phyloP scores from a whole-genome alignment of 2,329 filamentous ascomycete species.

The Penicillium corylophilum region DNA sequence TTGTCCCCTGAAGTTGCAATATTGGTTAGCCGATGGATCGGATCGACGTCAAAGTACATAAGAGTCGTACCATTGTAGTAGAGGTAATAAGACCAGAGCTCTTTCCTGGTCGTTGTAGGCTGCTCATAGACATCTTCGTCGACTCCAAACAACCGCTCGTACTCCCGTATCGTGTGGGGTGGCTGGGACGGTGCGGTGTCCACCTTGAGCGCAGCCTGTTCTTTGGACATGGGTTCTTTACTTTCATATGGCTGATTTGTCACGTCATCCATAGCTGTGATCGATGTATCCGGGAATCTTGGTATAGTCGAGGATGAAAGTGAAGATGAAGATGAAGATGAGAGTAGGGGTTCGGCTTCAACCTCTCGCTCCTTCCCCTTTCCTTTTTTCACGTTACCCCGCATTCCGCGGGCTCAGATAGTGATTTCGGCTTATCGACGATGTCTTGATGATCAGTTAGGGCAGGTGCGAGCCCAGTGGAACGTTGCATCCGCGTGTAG shows the following conservation, averaged over 20 bases:
- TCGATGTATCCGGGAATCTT: neutral
- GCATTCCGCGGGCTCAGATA: neutral
- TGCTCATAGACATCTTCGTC: constrained; percentile 38
- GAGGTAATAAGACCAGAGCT: constrained; percentile 47
- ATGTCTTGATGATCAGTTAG: neutral
- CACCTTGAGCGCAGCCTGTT: constrained; percentile 16
- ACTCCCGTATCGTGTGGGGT: constrained; percentile 25
- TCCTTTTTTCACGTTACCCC: neutral
- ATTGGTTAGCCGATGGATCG: neutral
- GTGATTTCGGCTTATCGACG: neutral
- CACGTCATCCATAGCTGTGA: neutral
- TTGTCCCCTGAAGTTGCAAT: constrained; percentile 34
- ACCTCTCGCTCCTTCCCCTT: neutral
- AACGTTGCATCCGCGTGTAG: constrained; percentile 7
- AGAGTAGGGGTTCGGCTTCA: neutral
- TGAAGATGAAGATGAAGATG: neutral
- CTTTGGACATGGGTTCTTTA: neutral
- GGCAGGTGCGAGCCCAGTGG: neutral
- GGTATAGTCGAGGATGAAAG: neutral
- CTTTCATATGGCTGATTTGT: neutral
- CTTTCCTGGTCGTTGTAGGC: constrained; percentile 42
- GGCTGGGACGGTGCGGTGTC: constrained; percentile 8
- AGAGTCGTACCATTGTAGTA: constrained; percentile 40
- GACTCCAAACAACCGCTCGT: constrained; percentile 38
- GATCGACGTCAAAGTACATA: neutral